These are phyloP conservation scores for Dryadomyces quercivorus DNA, from an alignment of 2,329 filamentous ascomycete genomes.

Conservation along the genomic window DNA sequence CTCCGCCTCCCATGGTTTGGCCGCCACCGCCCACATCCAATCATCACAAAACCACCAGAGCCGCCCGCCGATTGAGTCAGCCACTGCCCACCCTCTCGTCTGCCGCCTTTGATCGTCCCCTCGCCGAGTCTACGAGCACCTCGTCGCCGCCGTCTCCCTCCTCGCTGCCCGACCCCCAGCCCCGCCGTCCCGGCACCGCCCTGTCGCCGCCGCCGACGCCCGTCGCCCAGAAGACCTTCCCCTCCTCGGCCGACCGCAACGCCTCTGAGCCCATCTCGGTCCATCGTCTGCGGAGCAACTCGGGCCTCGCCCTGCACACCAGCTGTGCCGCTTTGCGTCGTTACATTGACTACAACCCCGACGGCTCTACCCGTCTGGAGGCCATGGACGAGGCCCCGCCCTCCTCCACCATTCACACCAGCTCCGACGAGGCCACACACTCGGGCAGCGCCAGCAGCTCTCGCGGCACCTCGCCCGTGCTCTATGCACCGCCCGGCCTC, in stretches of 20 bases:
- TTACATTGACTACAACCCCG: conserved; percentile 31
- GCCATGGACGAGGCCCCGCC: conserved; percentile 9
- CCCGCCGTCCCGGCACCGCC: neutral
- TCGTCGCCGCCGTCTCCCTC: neutral
- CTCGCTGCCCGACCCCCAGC: neutral
- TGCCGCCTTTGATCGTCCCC: neutral
- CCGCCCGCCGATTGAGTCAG: conserved; percentile 8
- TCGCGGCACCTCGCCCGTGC: neutral
- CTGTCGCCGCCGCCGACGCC: conserved; percentile 3
- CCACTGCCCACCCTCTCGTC: neutral
- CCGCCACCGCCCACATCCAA: too few relatives aligned
- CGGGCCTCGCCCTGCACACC: conserved; percentile 31
- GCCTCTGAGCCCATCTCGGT: conserved; percentile 3
- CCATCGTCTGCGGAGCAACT: conserved; percentile 28
- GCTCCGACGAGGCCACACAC: conserved; percentile 7
- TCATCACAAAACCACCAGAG: neutral
- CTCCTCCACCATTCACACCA: conserved; percentile 3
- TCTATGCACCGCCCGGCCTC: conserved; percentile 26
- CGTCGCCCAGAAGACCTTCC: neutral
- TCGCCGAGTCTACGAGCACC: neutral
- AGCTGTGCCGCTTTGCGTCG: conserved; percentile 31
- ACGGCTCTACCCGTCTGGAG: conserved; percentile 21
- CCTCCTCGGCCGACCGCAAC: neutral
- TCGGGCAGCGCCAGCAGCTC: conserved; percentile 6
- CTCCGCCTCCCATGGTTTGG: too few relatives aligned